These are phyloP conservation scores for Themeda triandra DNA, from an alignment of 176 grass and related monocot genomes.

Conservation along the genomic window DNA sequence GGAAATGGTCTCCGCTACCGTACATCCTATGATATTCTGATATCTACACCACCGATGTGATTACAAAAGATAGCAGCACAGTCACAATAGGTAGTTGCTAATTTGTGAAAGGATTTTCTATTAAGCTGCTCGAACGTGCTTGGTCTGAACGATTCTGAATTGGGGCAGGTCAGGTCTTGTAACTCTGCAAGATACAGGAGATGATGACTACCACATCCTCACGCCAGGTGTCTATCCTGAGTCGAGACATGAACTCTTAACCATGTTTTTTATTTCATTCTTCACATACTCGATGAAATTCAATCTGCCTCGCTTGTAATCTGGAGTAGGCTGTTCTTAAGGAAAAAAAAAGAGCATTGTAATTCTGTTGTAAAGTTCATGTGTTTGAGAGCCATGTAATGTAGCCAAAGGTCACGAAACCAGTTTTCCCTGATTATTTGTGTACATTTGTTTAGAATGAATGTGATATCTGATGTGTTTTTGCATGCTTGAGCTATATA, in stretches of 20 bases:
- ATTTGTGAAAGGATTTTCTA: not conserved
- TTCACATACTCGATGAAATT: slow-evolving; percentile 4
- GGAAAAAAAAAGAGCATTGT: not conserved
- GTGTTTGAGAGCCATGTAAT: slow-evolving; percentile 9
- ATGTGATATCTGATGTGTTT: not conserved
- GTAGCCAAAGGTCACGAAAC: not conserved
- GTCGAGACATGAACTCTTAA: slow-evolving; percentile 13
- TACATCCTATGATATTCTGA: slow-evolving; percentile 57
- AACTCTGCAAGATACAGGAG: slow-evolving; percentile 8
- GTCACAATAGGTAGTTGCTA: slow-evolving; percentile 26
- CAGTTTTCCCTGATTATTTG: not conserved
- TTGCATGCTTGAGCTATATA: not conserved
- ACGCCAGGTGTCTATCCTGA: not conserved
- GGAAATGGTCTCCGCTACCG: slow-evolving; percentile 62
- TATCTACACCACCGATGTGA: slow-evolving; percentile 41
- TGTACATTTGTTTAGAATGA: not conserved
- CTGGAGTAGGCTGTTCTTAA: slow-evolving; percentile 14
- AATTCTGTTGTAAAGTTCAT: slow-evolving; percentile 41
- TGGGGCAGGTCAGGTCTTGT: slow-evolving; percentile 1
- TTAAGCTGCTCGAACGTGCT: not conserved
- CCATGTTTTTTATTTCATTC: not conserved
- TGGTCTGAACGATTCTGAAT: slow-evolving; percentile 4
- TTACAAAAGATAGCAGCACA: slow-evolving; percentile 34
- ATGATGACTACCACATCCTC: not conserved
- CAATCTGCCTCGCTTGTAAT: not conserved